phyloP scores from a whole-genome alignment of 1,284 basidiomycete genomes.

The Neonothopanus nambi region DNA sequence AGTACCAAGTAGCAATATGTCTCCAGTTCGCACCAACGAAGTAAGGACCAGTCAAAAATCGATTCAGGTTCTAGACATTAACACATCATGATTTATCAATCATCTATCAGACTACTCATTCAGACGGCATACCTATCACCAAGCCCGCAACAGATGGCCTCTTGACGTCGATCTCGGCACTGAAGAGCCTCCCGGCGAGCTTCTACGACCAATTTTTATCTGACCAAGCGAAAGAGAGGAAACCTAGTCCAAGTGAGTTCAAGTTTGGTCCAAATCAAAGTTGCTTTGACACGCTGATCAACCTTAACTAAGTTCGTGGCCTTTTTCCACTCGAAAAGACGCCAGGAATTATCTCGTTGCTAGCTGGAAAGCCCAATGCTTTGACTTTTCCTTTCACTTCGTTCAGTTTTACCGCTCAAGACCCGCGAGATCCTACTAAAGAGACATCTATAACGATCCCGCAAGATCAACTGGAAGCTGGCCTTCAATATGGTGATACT shows the following conservation, averaged over 20 bases:
- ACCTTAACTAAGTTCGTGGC: constrained; percentile 45
- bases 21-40: too few species aligned
- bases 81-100: too few species aligned
- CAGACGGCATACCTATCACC: too few species aligned
- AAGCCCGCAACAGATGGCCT: too few species aligned
- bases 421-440: constrained; percentile 44
- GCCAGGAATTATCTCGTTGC: constrained; percentile 84
- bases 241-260: constrained; percentile 61
- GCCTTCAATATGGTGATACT: constrained; percentile 80
- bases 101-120: too few species aligned
- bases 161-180: background rate
- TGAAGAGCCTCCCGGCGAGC: constrained; percentile 45
- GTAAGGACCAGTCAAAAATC: too few species aligned
- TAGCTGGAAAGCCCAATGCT: constrained; percentile 90
- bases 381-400: constrained; percentile 87
- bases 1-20: too few species aligned
- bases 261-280: constrained; percentile 4
- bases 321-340: constrained; percentile 77
- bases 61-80: too few species aligned
- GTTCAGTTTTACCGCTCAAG: constrained; percentile 59
- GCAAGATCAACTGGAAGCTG: constrained; percentile 51
- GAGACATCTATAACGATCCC: constrained; percentile 53
- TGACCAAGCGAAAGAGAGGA: constrained; percentile 51
- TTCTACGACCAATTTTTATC: constrained; percentile 62
- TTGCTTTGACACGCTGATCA: constrained; percentile 6